phyloP scores from a whole-genome alignment of 306 rosid genomes.

The Argentina anserina region DNA sequence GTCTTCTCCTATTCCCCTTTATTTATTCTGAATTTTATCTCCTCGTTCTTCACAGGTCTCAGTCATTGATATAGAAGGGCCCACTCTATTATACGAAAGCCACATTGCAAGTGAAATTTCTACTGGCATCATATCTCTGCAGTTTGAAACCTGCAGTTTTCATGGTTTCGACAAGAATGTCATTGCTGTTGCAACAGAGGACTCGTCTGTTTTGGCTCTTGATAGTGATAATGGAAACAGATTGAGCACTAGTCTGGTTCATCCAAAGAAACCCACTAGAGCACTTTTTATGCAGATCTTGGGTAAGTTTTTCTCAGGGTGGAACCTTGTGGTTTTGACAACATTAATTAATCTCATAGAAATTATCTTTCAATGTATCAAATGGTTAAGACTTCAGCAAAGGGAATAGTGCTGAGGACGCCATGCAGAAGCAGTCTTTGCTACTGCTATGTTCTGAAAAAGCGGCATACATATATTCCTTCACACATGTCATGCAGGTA shows the following conservation, averaged over 20 bases:
- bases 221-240: slow-evolving; percentile 68
- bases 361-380: slow-evolving; percentile 17
- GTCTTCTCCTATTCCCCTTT: background rate
- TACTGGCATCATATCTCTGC: slow-evolving; percentile 61
- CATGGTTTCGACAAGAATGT: slow-evolving; percentile 74
- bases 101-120: slow-evolving; percentile 67
- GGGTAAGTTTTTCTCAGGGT: slow-evolving; percentile 41
- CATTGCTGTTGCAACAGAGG: slow-evolving; percentile 66
- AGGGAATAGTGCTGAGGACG: slow-evolving; percentile 37
- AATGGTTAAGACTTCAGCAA: slow-evolving; percentile 36
- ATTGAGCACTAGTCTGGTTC: slow-evolving; percentile 46
- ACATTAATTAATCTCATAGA: slow-evolving; percentile 21
- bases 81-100: slow-evolving; percentile 58
- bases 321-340: slow-evolving; percentile 9
- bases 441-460: slow-evolving; percentile 80
- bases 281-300: slow-evolving; percentile 73
- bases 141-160: slow-evolving; percentile 55
- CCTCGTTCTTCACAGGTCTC: slow-evolving; percentile 53
- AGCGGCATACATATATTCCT: slow-evolving; percentile 73
- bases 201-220: slow-evolving; percentile 69
- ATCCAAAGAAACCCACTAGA: slow-evolving; percentile 78
- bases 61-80: slow-evolving; percentile 59
- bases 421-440: slow-evolving; percentile 44
- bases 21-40: background rate
- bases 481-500: slow-evolving; percentile 70